Percentiles rank a stretch among this genome's conserved stretches.
Conservation (phyloP, 176 grass and related monocot genomes). For the Lolium multiflorum region DNA sequence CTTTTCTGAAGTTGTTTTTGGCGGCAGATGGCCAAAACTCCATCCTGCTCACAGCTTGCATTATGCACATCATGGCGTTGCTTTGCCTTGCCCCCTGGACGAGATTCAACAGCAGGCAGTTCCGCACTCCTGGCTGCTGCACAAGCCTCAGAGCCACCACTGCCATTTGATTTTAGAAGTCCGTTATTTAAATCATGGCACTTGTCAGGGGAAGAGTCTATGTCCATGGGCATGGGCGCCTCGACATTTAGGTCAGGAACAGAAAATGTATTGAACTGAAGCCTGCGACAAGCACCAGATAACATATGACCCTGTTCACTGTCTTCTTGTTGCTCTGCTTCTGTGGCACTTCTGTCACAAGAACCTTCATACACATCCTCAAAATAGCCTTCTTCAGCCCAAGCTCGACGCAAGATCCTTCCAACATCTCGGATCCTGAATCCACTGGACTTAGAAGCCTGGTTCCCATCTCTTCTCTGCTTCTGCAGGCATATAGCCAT, state of each 20-base stretch:
- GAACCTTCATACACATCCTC: slow-evolving; percentile 66
- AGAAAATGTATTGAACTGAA: slow-evolving; percentile 72
- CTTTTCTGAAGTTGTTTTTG: slow-evolving; percentile 19
- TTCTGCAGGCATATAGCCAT: slow-evolving; percentile 39
- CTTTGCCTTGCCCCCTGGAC: slow-evolving; percentile 44
- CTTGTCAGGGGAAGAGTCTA: slow-evolving; percentile 57
- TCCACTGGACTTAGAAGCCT: slow-evolving; percentile 64
- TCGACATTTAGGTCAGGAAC: slow-evolving; percentile 88
- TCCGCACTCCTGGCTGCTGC: slow-evolving; percentile 50
- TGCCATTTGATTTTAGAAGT: slow-evolving; percentile 67
- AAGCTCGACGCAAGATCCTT: slow-evolving; percentile 67
- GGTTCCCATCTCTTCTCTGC: slow-evolving; percentile 56
- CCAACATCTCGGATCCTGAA: slow-evolving; percentile 86
- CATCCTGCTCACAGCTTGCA: slow-evolving; percentile 53
- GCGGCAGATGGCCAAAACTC: slow-evolving; percentile 47
- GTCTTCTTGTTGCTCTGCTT: slow-evolving; percentile 46
- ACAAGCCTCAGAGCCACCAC: slow-evolving; percentile 83
- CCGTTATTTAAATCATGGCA: slow-evolving; percentile 56
- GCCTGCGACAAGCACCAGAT: slow-evolving; percentile 67
- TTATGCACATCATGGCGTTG: neutral
- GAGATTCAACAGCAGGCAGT: slow-evolving; percentile 67
- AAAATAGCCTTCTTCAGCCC: slow-evolving; percentile 69
- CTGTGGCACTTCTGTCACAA: slow-evolving; percentile 64
- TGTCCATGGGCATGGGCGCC: slow-evolving; percentile 55
- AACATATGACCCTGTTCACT: slow-evolving; percentile 42